Evolutionary conservation across 2,329 filamentous ascomycete species (phyloP), one percentile per base, ranked within the genome.

Genomic region (Metarhizium rileyi): DNA sequence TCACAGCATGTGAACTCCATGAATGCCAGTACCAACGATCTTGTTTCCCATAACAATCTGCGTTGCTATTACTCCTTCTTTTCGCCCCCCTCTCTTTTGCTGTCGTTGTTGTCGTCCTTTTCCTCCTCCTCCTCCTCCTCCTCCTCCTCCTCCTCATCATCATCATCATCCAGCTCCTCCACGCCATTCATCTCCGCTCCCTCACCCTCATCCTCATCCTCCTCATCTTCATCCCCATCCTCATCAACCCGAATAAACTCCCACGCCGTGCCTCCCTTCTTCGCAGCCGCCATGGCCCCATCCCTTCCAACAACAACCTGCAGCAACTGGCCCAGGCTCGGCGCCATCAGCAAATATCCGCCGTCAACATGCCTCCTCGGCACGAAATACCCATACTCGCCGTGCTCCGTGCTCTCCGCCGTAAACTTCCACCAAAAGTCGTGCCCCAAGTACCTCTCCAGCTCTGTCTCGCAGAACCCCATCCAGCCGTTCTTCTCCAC

Each of bases 311-410:
- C 48, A 12, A 30, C 20, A 3, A 25, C n/a, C 46, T 42, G 46
- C 14, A 55, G 48, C 5, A 51, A 36, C n/a, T 46, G 42, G 33
- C 48, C 50, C 48, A 41, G 49, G 38, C 50, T 26, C n/a, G 50
- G 52, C 46, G 49, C 45, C 14, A 55, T n/a, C 18, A 55, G 26
- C 18, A 49, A 28, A 33, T 55, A 55, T 3, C 53, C 53, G 8
- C 47, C 53, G 2, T 53, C 23, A 1, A 51, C 48, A 40, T 53
- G 53, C 27, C 38, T 44, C 16, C 48, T 45, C 9, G 43, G 35
- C 0, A 50, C 49, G 22, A 53, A 44, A 5, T 47, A 16, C 35
- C 53, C 53, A 33, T 47, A 53, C 3, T 20, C 40, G 5, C 40
- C 20, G 22, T 33, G 48, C 2, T 46, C 33, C 5, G n/a, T 22